A percentile compares a stretch with the other conserved stretches of the same genome.
Conservation (phyloP, 169 alveolate species). For the Cryptosporidium parvum region DNA sequence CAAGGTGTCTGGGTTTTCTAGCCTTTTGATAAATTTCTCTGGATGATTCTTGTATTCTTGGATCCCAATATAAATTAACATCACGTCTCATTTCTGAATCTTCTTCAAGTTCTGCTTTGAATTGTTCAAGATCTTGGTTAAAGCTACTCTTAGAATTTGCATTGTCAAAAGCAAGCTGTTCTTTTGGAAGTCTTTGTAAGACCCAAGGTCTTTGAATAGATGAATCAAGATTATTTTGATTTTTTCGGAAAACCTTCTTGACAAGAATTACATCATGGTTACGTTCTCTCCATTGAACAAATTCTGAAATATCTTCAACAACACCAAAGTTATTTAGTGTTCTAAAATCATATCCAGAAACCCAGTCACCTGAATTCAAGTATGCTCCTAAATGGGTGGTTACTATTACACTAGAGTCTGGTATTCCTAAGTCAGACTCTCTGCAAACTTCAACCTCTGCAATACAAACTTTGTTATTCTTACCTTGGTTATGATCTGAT, state of each 20-base stretch:
- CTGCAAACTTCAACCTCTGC: constrained; percentile 75
- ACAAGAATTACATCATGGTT: constrained; percentile 87
- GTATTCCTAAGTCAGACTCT: constrained; percentile 75
- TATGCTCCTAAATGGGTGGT: constrained; percentile 88
- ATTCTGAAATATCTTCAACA: constrained; percentile 52
- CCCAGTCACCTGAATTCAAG: constrained; percentile 87
- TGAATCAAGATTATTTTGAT: constrained; percentile 70
- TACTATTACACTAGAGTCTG: constrained; percentile 79
- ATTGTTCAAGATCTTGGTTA: constrained; percentile 86
- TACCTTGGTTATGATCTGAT: not conserved
- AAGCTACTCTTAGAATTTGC: not conserved
- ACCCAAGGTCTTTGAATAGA: constrained; percentile 77
- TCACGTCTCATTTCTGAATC: constrained; percentile 88
- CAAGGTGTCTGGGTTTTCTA: constrained; percentile 61
- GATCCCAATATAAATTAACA: constrained; percentile 86
- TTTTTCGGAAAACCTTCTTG: constrained; percentile 79
- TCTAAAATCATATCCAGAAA: constrained; percentile 90
- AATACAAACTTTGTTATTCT: not conserved
- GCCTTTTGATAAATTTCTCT: constrained; percentile 55
- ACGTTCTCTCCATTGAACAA: constrained; percentile 48
- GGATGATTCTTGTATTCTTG: constrained; percentile 50
- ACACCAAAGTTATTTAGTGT: constrained; percentile 75
- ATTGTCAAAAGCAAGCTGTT: constrained; percentile 57
- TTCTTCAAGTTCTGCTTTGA: constrained; percentile 89
- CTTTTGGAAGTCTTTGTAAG: constrained; percentile 72